Percentiles rank a stretch among this genome's conserved stretches.
Evolutionary conservation across 371 early-diverging fungal genomes (phyloP).

Genomic region (Nematocida ausubeli): DNA sequence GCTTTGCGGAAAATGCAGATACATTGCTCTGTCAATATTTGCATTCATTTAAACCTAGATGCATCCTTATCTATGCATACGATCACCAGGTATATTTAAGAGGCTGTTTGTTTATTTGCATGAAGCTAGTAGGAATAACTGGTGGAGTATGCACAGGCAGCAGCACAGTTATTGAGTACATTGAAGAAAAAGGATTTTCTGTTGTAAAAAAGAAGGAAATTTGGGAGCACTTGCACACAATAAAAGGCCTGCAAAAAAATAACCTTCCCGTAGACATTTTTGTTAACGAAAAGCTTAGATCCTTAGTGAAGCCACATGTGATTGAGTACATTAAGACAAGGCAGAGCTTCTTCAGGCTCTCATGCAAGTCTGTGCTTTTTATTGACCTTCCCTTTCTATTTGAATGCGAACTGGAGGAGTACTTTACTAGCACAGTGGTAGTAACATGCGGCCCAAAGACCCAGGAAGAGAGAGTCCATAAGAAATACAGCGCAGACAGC

Average conservation of each 20-base stretch:
- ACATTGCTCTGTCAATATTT: neutral
- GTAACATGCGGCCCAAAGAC: slow-evolving; percentile 56
- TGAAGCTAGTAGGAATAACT: slow-evolving; percentile 52
- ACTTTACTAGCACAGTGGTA: slow-evolving; percentile 22
- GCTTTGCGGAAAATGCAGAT: neutral
- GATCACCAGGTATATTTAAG: too few relatives aligned
- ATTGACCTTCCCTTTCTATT: slow-evolving; percentile 46
- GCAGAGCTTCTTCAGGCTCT: neutral
- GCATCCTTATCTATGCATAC: too few relatives aligned
- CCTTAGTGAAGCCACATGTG: neutral
- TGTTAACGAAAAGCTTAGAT: slow-evolving; percentile 9
- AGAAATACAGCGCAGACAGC: neutral
- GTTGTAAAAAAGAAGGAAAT: slow-evolving; percentile 1
- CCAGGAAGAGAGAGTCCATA: slow-evolving; percentile 43
- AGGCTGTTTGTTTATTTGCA: neutral
- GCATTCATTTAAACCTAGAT: too few relatives aligned
- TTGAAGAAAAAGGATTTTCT: slow-evolving; percentile 27
- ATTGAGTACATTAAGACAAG: neutral
- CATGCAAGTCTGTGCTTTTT: slow-evolving; percentile 18
- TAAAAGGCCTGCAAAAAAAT: neutral
- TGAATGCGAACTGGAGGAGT: slow-evolving; percentile 40
- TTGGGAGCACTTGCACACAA: neutral
- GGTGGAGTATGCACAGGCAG: slow-evolving; percentile 45
- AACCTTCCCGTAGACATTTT: neutral
- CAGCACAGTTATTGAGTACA: slow-evolving; percentile 38